Percentiles rank a stretch among this genome's conserved stretches.
Conservation (phyloP, 768 basidiomycete genomes). For the Mycena albidolilacea region DNA sequence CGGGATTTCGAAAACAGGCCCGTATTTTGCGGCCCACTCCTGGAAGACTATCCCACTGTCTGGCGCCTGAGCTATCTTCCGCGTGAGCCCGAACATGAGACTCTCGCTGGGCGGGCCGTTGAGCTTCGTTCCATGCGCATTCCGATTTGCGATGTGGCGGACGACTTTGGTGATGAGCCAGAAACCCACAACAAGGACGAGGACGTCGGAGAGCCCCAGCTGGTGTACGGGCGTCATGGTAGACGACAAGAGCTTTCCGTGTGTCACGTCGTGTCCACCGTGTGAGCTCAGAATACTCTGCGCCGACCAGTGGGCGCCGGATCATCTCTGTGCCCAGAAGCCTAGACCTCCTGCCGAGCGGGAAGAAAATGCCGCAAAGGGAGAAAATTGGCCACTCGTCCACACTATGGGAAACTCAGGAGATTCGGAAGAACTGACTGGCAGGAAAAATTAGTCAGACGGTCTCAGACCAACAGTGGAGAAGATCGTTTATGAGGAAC, state of each 20-base stretch:
- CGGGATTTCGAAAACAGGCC: conserved; percentile 48
- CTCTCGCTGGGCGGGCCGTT: conserved; percentile 46
- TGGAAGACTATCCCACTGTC: conserved; percentile 43
- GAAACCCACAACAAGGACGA: conserved; percentile 31
- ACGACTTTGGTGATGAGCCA: conserved; percentile 40
- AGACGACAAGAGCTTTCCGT: not conserved
- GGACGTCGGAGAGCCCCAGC: conserved; percentile 27
- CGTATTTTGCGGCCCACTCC: conserved; percentile 50
- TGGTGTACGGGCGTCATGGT: conserved; percentile 28
- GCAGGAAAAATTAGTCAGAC: no score
- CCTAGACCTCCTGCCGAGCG: no score
- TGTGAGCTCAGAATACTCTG: no score
- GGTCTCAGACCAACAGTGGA: no score
- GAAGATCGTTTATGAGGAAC: no score
- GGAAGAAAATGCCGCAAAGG: no score
- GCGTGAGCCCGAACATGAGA: conserved; percentile 45
- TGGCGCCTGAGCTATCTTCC: conserved; percentile 24
- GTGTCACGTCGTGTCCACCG: not conserved
- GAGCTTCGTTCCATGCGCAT: conserved; percentile 44
- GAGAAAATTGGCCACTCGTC: no score
- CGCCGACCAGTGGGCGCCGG: no score
- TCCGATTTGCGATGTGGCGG: conserved; percentile 27
- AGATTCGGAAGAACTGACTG: no score
- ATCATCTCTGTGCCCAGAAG: no score
- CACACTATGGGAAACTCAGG: no score